Evolutionary conservation across 148 eudicot genomes (phyloP), one percentile per base, ranked within the genome.

Genomic region (Arbutus unedo): DNA sequence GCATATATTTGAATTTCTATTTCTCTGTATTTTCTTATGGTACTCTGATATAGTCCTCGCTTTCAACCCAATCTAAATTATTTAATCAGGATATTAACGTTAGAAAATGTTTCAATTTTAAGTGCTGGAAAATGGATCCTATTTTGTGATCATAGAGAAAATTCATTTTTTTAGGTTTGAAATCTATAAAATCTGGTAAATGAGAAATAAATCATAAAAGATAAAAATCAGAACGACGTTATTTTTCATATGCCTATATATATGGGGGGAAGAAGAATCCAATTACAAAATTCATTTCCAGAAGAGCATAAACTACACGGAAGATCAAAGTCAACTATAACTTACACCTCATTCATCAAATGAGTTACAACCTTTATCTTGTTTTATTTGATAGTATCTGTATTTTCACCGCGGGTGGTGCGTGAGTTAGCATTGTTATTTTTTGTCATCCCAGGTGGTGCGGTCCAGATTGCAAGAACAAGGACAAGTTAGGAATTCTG

Each of bases 391-490:
- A 31, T 31, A 31, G 38, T 31, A 31, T 31, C 38, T 31, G 38
- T 31, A 31, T 31, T 31, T 31, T 10, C 4, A 3, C 4, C 15
- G 21, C 64, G 38, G 38, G 38, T 31, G 41, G 13, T 55, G 14
- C 0, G 47, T 25, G 45, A 21, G 41, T 53, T 49, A 4, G 57
- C 78, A 76, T 8, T 45, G 25, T 48, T 41, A 16, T 41, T 77
- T 54, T 77, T 13, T 31, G 3, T 54, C 45, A 8, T 64, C 19
- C 81, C 91, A 96, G 98, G 98, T 96, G 41, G 89, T 96, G 16
- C 98, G 98, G 4, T 91, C 98, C 19, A 88, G 92, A 88, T 90
- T 96, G 82, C 98, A 96, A 85, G 98, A 96, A 81, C 98, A 96
- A 88, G 98, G 98, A 9, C 98, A 91, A 49, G 82, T 74, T 25